A percentile compares a stretch with the other conserved stretches of the same genome.
Evolutionary conservation across 495 filamentous ascomycete species (phyloP).

Genomic region (Glutinoglossum americanum): DNA sequence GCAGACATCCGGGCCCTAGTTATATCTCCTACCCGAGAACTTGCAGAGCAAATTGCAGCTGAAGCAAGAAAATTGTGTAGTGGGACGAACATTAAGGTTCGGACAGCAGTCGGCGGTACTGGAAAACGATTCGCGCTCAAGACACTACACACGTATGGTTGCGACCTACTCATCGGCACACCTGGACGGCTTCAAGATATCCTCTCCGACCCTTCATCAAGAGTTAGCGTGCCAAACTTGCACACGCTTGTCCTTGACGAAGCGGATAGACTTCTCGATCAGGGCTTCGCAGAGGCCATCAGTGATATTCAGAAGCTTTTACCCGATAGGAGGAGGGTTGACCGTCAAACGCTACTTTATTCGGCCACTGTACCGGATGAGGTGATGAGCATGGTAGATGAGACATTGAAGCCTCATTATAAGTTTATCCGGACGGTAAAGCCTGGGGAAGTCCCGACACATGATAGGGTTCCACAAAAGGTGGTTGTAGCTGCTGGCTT

Average conservation of each 20-base stretch:
- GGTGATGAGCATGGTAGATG: slow-evolving; percentile 56
- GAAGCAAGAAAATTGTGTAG: slow-evolving; percentile 54
- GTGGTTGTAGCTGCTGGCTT: slow-evolving; percentile 38
- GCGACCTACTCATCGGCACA: slow-evolving; percentile 77
- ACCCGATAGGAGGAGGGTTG: slow-evolving; percentile 34
- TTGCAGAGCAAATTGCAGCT: slow-evolving; percentile 80
- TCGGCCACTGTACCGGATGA: slow-evolving; percentile 78
- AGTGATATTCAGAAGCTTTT: slow-evolving; percentile 42
- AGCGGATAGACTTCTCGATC: slow-evolving; percentile 77
- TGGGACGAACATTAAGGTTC: slow-evolving; percentile 50
- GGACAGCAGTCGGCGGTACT: slow-evolving; percentile 78
- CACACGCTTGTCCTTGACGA: slow-evolving; percentile 79
- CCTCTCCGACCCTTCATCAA: slow-evolving; percentile 39
- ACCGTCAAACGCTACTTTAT: slow-evolving; percentile 79
- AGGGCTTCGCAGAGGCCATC: slow-evolving; percentile 70
- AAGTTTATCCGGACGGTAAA: slow-evolving; percentile 67
- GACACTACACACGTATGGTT: slow-evolving; percentile 47
- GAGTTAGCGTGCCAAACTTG: slow-evolving; percentile 51
- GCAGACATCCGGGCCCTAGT: slow-evolving; percentile 74
- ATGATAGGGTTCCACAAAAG: slow-evolving; percentile 63
- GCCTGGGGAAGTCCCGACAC: slow-evolving; percentile 62
- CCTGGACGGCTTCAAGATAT: slow-evolving; percentile 79
- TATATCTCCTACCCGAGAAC: slow-evolving; percentile 83
- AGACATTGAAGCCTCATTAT: slow-evolving; percentile 48
- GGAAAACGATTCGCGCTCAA: slow-evolving; percentile 40